Conservation (phyloP, 768 basidiomycete species). For the Calocybe indica region DNA sequence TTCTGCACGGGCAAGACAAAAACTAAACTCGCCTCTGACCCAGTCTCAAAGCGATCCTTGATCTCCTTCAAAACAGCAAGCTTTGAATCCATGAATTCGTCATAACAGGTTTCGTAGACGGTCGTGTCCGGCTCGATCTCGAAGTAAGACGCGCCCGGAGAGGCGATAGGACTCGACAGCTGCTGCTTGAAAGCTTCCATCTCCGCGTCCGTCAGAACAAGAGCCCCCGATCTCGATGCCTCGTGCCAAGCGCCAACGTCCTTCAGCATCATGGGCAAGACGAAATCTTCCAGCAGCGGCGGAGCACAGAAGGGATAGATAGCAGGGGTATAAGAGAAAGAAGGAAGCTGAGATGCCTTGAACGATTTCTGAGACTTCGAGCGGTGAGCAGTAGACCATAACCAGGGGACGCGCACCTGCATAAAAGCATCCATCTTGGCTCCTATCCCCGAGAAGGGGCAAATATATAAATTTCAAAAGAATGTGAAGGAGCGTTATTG, state of each 20-base stretch:
- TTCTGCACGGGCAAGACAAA: background rate
- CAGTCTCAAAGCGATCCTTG: background rate
- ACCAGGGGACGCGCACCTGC: conserved; percentile 4
- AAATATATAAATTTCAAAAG: conserved; percentile 3
- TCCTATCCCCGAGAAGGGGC: conserved; percentile 7
- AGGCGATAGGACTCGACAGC: conserved; percentile 7
- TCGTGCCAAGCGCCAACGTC: background rate
- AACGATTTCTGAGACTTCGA: conserved; percentile 5
- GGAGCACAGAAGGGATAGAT: conserved; percentile 3
- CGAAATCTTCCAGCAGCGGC: background rate
- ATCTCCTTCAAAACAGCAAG: conserved; percentile 9
- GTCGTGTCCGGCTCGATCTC: conserved; percentile 11
- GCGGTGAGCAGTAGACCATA: conserved; percentile 6
- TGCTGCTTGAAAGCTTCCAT: conserved; percentile 7
- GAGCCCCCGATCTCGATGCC: background rate
- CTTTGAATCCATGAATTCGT: conserved; percentile 14
- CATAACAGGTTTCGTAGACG: conserved; percentile 8
- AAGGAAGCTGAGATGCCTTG: conserved; percentile 11
- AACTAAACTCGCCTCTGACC: conserved; percentile 2
- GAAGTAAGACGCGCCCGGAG: conserved; percentile 9
- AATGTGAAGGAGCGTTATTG: background rate
- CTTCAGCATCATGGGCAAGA: no score
- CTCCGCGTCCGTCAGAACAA: conserved; percentile 3
- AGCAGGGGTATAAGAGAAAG: conserved; percentile 6
- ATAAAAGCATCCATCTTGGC: conserved; percentile 10